Evolutionary conservation across 768 basidiomycete genomes (phyloP).

Genomic region (Astraeus odoratus): DNA sequence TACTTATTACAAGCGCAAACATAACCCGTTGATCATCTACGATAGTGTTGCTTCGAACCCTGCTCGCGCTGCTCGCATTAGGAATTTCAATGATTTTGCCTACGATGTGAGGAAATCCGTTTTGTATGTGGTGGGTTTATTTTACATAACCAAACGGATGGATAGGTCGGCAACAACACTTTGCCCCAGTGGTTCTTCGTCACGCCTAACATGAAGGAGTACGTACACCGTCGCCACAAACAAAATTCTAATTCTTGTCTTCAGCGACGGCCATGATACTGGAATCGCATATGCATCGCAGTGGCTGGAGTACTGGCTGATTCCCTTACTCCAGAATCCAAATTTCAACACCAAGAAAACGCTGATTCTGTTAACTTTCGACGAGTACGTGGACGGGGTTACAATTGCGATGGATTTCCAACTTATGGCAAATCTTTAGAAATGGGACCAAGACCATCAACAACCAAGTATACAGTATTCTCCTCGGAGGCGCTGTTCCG

Average conservation of each 20-base stretch:
- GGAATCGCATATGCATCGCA: constrained; percentile 38
- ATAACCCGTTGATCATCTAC: constrained; percentile 45
- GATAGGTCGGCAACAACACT: constrained; percentile 29
- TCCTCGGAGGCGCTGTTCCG: constrained; percentile 44
- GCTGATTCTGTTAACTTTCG: constrained; percentile 56
- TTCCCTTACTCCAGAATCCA: constrained; percentile 42
- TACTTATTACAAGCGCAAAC: constrained; percentile 48
- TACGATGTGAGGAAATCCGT: constrained; percentile 32
- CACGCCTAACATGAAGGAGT: constrained; percentile 46
- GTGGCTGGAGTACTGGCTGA: constrained; percentile 47
- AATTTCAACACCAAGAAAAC: constrained; percentile 51
- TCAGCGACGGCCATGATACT: constrained; percentile 57
- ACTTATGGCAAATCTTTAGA: constrained; percentile 7
- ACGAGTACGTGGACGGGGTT: constrained; percentile 39
- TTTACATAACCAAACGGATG: not conserved
- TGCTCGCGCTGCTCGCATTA: constrained; percentile 34
- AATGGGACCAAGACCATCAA: constrained; percentile 30
- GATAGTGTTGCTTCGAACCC: constrained; percentile 40
- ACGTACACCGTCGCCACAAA: constrained; percentile 2
- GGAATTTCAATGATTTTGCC: constrained; percentile 58
- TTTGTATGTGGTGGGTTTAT: no score
- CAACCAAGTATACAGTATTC: constrained; percentile 41
- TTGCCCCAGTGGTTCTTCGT: constrained; percentile 55
- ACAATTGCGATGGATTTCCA: no score
- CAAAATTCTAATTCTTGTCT: no score